A percentile compares a stretch with the other conserved stretches of the same genome.
Evolutionary conservation across 2,329 filamentous ascomycete genomes (phyloP).

Genomic region (Pestalotiopsis fici): DNA sequence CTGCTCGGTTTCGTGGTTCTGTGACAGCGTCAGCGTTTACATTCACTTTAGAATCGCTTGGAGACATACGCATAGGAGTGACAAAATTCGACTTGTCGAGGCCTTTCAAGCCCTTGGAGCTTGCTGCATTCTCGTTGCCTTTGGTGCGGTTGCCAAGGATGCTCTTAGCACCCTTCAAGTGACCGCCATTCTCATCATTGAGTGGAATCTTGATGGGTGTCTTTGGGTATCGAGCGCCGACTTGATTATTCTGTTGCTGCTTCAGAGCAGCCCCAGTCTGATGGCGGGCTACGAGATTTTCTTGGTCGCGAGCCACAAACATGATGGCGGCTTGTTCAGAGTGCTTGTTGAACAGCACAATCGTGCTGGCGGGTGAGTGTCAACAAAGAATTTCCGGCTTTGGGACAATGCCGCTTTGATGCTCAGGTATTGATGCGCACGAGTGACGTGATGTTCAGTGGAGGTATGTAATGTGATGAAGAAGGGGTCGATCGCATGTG

Average conservation of each 20-base stretch:
- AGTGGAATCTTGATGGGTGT: conserved; percentile 77
- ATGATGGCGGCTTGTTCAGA: conserved; percentile 43
- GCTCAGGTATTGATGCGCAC: conserved; percentile 7
- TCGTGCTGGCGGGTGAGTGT: conserved; percentile 26
- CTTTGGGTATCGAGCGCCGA: conserved; percentile 74
- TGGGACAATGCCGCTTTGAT: conserved; percentile 10
- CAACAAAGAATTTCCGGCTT: background rate
- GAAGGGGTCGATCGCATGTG: too few relatives aligned
- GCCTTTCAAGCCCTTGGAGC: conserved; percentile 46
- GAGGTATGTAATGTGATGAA: too few relatives aligned
- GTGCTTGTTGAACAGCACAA: background rate
- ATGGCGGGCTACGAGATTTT: conserved; percentile 79
- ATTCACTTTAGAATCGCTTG: background rate
- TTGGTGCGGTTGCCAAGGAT: conserved; percentile 55
- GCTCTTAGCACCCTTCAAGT: conserved; percentile 59
- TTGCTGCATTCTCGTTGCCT: conserved; percentile 57
- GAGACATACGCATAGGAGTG: conserved; percentile 74
- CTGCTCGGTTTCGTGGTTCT: conserved; percentile 73
- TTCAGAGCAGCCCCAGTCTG: conserved; percentile 73
- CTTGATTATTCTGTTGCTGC: conserved; percentile 61
- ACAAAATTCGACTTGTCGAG: conserved; percentile 65
- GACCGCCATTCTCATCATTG: conserved; percentile 82
- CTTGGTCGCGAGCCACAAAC: conserved; percentile 82
- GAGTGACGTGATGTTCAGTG: background rate
- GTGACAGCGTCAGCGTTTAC: background rate